Percentiles rank a stretch among this genome's conserved stretches.
Evolutionary conservation across 208 protist species (phyloP).

Genomic region (Spongospora subterranea): DNA sequence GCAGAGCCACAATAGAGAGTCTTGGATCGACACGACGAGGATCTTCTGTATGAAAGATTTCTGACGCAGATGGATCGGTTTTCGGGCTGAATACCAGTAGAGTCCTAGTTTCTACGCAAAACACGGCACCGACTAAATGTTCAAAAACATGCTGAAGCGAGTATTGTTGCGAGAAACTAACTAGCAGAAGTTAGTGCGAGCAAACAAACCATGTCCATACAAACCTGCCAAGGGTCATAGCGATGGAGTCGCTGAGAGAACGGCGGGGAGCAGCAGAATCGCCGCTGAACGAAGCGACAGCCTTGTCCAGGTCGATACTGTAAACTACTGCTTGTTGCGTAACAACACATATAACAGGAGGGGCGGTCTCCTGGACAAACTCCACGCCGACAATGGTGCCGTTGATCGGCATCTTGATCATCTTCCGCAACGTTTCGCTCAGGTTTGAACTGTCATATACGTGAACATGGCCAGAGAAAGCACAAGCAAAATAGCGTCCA

Average conservation of each 20-base stretch:
- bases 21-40: too few relatives aligned
- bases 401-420: neutral
- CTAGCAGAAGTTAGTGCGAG: too few relatives aligned
- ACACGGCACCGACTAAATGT: too few relatives aligned
- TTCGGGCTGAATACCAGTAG: too few relatives aligned
- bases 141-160: too few relatives aligned
- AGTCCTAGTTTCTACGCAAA: too few relatives aligned
- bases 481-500: neutral
- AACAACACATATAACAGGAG: neutral
- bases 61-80: too few relatives aligned
- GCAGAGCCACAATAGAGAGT: too few relatives aligned
- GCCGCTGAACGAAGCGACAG: too few relatives aligned
- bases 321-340: neutral
- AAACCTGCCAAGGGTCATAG: neutral
- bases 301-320: neutral
- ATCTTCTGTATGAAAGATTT: too few relatives aligned
- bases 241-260: neutral
- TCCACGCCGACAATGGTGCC: neutral
- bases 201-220: too few relatives aligned
- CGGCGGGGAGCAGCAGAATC: neutral
- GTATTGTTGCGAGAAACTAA: too few relatives aligned
- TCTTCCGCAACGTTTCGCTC: neutral
- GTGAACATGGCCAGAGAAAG: neutral
- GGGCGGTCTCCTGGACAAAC: neutral
- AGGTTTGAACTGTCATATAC: neutral